phyloP scores from a whole-genome alignment of 225 moss, liverwort and hornwort genomes.

The Thuidium tamariscinum region DNA sequence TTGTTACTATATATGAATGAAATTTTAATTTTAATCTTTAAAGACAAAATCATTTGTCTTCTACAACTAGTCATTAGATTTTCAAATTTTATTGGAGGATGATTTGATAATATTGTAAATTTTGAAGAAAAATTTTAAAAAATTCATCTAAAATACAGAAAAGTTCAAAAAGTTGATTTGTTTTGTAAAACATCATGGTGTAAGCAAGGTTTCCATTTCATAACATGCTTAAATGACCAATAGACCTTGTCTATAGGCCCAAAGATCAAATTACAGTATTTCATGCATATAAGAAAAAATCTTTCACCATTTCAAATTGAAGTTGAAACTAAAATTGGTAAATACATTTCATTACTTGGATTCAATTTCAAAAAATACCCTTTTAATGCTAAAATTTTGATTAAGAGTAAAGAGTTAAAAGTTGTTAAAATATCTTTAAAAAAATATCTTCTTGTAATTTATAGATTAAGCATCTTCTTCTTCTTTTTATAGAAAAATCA shows the following conservation, averaged over 20 bases:
- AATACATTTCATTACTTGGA: neutral
- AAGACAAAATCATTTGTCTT: neutral
- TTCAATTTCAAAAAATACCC: fast-evolving
- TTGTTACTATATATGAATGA: neutral
- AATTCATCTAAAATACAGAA: neutral
- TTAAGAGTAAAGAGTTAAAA: neutral
- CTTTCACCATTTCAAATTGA: neutral
- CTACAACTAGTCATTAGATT: neutral
- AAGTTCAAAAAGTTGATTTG: neutral
- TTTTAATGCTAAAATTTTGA: neutral
- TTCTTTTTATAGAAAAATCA: neutral
- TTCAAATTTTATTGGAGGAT: neutral
- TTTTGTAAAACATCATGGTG: neutral
- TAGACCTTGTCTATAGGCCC: neutral
- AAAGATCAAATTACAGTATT: neutral
- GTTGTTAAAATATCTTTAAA: neutral
- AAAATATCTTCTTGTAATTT: neutral
- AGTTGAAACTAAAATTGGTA: neutral
- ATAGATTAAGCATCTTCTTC: neutral
- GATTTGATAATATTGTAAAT: neutral
- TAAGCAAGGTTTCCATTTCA: neutral
- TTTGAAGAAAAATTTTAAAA: neutral
- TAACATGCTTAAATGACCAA: neutral
- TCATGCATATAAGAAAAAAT: neutral
- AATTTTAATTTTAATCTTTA: neutral